Evolutionary conservation across 2,329 filamentous ascomycete species (phyloP).

Genomic region (Pseudophaeomoniella oleicola): DNA sequence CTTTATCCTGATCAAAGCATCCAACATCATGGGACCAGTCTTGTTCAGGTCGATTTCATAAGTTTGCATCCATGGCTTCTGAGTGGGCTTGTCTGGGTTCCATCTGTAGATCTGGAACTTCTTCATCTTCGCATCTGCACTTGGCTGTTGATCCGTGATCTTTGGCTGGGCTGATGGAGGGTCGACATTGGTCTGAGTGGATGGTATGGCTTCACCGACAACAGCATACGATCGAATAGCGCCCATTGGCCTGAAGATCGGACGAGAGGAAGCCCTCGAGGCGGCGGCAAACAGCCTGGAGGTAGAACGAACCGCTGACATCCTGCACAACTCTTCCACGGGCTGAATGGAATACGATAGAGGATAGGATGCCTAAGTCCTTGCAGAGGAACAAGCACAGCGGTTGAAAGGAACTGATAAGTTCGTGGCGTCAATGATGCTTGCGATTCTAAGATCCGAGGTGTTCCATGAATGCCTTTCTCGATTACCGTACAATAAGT

Average conservation of each 20-base stretch:
- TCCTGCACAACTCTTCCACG: slow-evolving; percentile 8
- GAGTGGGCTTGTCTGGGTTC: slow-evolving; percentile 83
- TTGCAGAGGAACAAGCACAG: neutral
- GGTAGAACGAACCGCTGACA: slow-evolving; percentile 34
- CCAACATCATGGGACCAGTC: slow-evolving; percentile 96
- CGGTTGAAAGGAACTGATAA: neutral
- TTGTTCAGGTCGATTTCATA: slow-evolving; percentile 96
- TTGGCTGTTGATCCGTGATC: slow-evolving; percentile 44
- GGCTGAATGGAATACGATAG: neutral
- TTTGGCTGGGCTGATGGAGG: slow-evolving; percentile 43
- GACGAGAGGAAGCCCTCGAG: slow-evolving; percentile 18
- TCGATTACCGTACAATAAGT: neutral
- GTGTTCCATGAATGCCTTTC: neutral
- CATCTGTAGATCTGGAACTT: slow-evolving; percentile 98
- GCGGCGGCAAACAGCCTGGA: slow-evolving; percentile 25
- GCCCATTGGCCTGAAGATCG: slow-evolving; percentile 23
- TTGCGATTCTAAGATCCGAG: neutral
- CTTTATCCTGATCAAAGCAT: slow-evolving; percentile 95
- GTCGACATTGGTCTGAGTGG: slow-evolving; percentile 17
- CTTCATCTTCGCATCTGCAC: slow-evolving; percentile 55
- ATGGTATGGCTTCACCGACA: slow-evolving; percentile 21
- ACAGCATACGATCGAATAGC: slow-evolving; percentile 32
- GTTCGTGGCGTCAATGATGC: slow-evolving; percentile 1
- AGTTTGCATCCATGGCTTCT: slow-evolving; percentile 90
- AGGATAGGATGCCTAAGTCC: neutral